Percentiles rank a stretch among this genome's conserved stretches.
phyloP scores from a whole-genome alignment of 371 early-diverging fungal species.

The Mucor lusitanicus region DNA sequence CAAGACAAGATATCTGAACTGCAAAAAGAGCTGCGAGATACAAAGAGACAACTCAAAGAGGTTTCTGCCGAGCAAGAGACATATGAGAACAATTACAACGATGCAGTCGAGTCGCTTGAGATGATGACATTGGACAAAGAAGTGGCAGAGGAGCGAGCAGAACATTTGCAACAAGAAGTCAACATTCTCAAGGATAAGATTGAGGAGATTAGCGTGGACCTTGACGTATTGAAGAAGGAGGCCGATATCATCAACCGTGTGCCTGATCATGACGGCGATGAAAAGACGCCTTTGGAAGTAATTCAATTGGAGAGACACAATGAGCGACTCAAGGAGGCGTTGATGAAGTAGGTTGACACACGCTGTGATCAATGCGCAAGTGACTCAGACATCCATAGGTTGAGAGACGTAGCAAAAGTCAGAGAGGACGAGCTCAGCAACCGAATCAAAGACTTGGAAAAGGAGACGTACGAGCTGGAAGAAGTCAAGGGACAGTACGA shows the following conservation, averaged over 20 bases:
- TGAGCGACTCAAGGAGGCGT: conserved; percentile 86
- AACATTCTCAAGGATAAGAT: conserved; percentile 74
- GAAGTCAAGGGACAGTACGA: conserved; percentile 63
- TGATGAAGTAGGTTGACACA: conserved; percentile 54
- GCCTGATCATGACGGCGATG: conserved; percentile 35
- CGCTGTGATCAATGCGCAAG: not conserved
- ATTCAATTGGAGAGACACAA: conserved; percentile 80
- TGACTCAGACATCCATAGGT: conserved; percentile 30
- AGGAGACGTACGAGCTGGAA: conserved; percentile 60
- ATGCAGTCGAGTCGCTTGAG: conserved; percentile 79
- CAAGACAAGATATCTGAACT: conserved; percentile 69
- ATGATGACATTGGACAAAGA: conserved; percentile 89
- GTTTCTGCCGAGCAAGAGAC: conserved; percentile 58
- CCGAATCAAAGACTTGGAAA: conserved; percentile 69
- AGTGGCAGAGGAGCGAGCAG: conserved; percentile 88
- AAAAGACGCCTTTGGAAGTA: conserved; percentile 58
- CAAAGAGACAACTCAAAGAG: conserved; percentile 62
- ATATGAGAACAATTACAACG: conserved; percentile 68
- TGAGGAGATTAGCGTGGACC: conserved; percentile 74
- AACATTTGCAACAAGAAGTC: conserved; percentile 75
- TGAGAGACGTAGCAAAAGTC: conserved; percentile 79
- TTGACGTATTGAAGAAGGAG: conserved; percentile 71
- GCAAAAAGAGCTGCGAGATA: conserved; percentile 73
- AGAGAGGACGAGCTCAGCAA: conserved; percentile 69
- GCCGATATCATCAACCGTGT: conserved; percentile 49